Percentiles rank a stretch among this genome's conserved stretches.
phyloP scores from a whole-genome alignment of 192 early-diverging fungal species.

The Backusella mclennaniae region DNA sequence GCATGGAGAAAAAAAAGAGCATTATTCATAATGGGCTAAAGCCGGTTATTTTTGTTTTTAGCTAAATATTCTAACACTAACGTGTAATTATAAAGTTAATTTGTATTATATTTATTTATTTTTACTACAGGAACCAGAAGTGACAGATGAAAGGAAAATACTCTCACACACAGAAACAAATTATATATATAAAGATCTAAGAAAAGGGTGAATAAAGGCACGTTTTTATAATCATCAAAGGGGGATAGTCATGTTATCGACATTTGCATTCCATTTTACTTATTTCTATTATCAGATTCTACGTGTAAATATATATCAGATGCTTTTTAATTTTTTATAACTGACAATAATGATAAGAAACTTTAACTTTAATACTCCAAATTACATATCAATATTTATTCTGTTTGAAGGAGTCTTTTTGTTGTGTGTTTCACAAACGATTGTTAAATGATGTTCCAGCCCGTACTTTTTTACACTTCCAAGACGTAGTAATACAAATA shows the following conservation, averaged over 20 bases:
- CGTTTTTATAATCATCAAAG: background rate
- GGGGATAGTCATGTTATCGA: background rate
- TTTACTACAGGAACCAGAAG: background rate
- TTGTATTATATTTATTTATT: background rate
- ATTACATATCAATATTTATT: background rate
- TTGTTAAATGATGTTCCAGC: background rate
- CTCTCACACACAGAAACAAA: background rate
- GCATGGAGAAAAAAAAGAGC: background rate
- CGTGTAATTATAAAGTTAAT: background rate
- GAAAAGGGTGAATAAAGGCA: background rate
- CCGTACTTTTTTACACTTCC: background rate
- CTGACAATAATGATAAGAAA: background rate
- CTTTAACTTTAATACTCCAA: background rate
- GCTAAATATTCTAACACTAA: background rate
- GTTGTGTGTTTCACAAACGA: background rate
- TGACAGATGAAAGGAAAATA: conserved; percentile 9
- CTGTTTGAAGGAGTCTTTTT: background rate
- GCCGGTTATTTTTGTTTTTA: background rate
- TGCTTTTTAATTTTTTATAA: background rate
- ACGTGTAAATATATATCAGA: background rate
- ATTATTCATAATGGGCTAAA: background rate
- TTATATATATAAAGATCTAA: background rate
- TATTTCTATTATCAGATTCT: conserved; percentile 1
- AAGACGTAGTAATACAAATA: background rate
- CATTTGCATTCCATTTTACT: background rate